Conservation (phyloP, 2,329 filamentous ascomycete species). For the Sphaerulina vaccinii region DNA sequence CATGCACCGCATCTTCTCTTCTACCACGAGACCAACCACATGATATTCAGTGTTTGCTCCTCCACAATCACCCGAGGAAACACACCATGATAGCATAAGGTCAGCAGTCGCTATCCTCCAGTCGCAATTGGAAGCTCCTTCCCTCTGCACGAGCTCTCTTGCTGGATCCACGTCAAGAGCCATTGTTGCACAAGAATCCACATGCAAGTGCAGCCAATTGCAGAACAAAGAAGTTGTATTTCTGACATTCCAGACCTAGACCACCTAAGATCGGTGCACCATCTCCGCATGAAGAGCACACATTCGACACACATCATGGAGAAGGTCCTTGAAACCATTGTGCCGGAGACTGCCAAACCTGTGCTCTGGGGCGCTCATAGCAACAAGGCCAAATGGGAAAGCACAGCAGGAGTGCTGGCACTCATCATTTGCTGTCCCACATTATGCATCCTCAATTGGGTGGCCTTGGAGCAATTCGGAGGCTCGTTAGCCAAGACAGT, state of each 20-base stretch:
- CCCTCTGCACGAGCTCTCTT: background rate
- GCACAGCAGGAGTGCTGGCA: slow-evolving; percentile 8
- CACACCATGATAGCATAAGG: background rate
- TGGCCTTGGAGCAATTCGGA: slow-evolving; percentile 16
- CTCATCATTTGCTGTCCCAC: slow-evolving; percentile 15
- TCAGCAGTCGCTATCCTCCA: background rate
- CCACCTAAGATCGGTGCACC: background rate
- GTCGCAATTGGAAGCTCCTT: background rate
- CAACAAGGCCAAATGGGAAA: slow-evolving; percentile 18
- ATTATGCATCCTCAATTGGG: slow-evolving; percentile 12
- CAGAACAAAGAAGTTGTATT: background rate
- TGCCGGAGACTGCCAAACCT: slow-evolving; percentile 12
- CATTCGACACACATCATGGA: slow-evolving; percentile 11
- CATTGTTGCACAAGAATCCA: slow-evolving; percentile 5
- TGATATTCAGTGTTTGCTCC: background rate
- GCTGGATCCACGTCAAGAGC: background rate
- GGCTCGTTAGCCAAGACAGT: slow-evolving; percentile 5
- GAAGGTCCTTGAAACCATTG: slow-evolving; percentile 14
- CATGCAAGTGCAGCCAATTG: background rate
- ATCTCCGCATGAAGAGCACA: slow-evolving; percentile 13
- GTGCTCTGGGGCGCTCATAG: slow-evolving; percentile 15
- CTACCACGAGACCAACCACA: background rate
- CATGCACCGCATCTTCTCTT: background rate
- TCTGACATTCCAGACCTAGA: slow-evolving; percentile 1
- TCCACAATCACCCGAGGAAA: background rate